Evolutionary conservation across 2,329 filamentous ascomycete species (phyloP).

Genomic region (Lachnellula subtilissima): DNA sequence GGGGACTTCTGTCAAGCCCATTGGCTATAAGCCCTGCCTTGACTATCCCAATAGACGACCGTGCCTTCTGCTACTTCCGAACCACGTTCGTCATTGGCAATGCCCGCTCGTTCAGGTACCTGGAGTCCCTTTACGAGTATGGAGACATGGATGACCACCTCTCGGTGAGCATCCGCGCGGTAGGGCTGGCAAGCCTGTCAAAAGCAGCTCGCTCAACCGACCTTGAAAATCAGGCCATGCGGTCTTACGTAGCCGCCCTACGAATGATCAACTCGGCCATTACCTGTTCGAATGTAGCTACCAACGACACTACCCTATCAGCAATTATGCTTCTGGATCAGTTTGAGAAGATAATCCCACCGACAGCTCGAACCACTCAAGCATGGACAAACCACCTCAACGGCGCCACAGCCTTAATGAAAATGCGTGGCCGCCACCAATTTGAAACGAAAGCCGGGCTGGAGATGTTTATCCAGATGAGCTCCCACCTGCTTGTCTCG

Average conservation of each 20-base stretch:
- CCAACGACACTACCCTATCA: slow-evolving; percentile 49
- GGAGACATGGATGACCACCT: not conserved
- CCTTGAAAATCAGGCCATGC: slow-evolving; percentile 42
- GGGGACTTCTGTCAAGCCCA: not conserved
- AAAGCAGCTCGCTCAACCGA: slow-evolving; percentile 30
- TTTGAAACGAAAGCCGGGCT: slow-evolving; percentile 43
- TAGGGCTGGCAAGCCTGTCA: slow-evolving; percentile 47
- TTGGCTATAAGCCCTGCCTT: not conserved
- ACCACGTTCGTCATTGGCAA: slow-evolving; percentile 2
- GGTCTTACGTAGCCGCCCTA: slow-evolving; percentile 46
- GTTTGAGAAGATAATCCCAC: slow-evolving; percentile 47
- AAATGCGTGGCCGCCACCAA: slow-evolving; percentile 42
- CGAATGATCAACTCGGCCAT: slow-evolving; percentile 44
- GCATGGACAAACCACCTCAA: slow-evolving; percentile 50
- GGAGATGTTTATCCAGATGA: slow-evolving; percentile 50
- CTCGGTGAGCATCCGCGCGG: slow-evolving; percentile 30
- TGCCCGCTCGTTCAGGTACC: slow-evolving; percentile 2
- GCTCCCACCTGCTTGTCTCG: slow-evolving; percentile 44
- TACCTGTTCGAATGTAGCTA: slow-evolving; percentile 39
- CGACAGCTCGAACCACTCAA: slow-evolving; percentile 8
- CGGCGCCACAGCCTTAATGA: slow-evolving; percentile 44
- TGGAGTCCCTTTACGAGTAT: not conserved
- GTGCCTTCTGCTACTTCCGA: slow-evolving; percentile 3
- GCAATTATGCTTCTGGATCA: slow-evolving; percentile 47
- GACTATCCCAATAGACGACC: not conserved